Conservation (phyloP, 2,329 filamentous ascomycete species). For the Hirsutella thompsonii region DNA sequence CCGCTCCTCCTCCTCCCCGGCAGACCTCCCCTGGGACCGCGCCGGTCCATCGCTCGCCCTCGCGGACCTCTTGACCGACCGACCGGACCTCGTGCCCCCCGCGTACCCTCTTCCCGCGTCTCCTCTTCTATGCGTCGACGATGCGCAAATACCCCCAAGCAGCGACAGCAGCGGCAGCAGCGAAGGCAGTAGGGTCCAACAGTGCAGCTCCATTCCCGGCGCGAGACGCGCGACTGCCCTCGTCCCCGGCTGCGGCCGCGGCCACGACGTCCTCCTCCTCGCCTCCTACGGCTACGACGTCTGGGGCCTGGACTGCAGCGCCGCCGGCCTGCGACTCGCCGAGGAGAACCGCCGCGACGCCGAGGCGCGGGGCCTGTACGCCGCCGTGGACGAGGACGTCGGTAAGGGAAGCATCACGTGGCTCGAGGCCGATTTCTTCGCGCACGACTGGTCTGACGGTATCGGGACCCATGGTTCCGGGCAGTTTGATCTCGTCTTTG, state of each 20-base stretch:
- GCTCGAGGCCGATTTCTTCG: slow-evolving; percentile 55
- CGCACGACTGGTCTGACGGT: slow-evolving; percentile 38
- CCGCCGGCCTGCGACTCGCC: slow-evolving; percentile 31
- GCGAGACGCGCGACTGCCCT: slow-evolving; percentile 35
- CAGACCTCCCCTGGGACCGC: slow-evolving; percentile 39
- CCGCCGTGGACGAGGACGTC: slow-evolving; percentile 24
- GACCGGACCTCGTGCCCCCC: slow-evolving; percentile 28
- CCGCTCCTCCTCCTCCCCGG: neutral
- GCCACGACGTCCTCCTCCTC: slow-evolving; percentile 69
- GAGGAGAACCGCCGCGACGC: slow-evolving; percentile 30
- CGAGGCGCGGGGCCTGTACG: slow-evolving; percentile 24
- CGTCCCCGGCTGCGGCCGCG: slow-evolving; percentile 71
- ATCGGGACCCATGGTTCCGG: slow-evolving; percentile 24
- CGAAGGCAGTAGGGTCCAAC: too few relatives aligned
- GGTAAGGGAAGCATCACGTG: slow-evolving; percentile 40
- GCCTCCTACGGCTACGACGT: slow-evolving; percentile 65
- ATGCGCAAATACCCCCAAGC: too few relatives aligned
- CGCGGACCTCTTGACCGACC: slow-evolving; percentile 34
- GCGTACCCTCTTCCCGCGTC: too few relatives aligned
- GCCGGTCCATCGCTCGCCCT: slow-evolving; percentile 39
- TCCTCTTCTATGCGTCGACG: too few relatives aligned
- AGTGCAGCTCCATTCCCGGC: slow-evolving; percentile 10
- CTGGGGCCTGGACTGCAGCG: slow-evolving; percentile 58
- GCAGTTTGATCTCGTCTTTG: slow-evolving; percentile 53
- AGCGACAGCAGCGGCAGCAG: too few relatives aligned